A percentile compares a stretch with the other conserved stretches of the same genome.
These are phyloP conservation scores for Vitis amurensis DNA, from an alignment of 164 flowering plant species.

Conservation along the genomic window DNA sequence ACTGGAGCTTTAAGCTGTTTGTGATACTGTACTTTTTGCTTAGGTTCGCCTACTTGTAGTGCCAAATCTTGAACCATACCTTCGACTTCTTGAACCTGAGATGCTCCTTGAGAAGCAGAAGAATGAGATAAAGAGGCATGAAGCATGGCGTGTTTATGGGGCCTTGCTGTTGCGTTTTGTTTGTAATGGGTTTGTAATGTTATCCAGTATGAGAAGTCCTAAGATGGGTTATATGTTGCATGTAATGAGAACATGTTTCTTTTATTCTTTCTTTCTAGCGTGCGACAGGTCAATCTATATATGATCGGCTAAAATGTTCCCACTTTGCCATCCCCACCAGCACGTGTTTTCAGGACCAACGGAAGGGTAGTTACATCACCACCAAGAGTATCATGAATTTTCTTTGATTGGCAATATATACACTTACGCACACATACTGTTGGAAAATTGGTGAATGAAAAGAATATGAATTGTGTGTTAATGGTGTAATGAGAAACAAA, in stretches of 20 bases:
- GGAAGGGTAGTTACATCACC: constrained; percentile 37
- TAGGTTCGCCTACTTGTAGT: too few species aligned
- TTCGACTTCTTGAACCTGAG: constrained; percentile 67
- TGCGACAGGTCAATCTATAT: constrained; percentile 78
- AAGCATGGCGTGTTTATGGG: constrained; percentile 97
- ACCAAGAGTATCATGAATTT: constrained; percentile 32
- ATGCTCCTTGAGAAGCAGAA: constrained; percentile 86
- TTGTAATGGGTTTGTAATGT: not conserved
- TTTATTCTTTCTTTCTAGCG: constrained; percentile 38
- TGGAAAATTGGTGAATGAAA: not conserved
- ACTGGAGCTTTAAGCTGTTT: too few species aligned
- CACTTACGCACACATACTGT: constrained; percentile 8
- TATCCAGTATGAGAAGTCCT: not conserved
- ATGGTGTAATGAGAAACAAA: too few species aligned
- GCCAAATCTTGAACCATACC: too few species aligned
- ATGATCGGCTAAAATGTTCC: constrained; percentile 62
- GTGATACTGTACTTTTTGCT: too few species aligned
- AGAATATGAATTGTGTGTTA: constrained; percentile 8
- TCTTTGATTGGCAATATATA: not conserved
- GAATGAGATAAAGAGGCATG: constrained; percentile 88
- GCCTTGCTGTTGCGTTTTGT: constrained; percentile 67
- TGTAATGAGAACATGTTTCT: constrained; percentile 2
- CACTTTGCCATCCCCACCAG: constrained; percentile 51
- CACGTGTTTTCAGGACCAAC: constrained; percentile 45
- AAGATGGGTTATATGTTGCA: not conserved